Base-by-base conservation (phyloP, 345 rosid genomes). In the Acer saccharum region DNA sequence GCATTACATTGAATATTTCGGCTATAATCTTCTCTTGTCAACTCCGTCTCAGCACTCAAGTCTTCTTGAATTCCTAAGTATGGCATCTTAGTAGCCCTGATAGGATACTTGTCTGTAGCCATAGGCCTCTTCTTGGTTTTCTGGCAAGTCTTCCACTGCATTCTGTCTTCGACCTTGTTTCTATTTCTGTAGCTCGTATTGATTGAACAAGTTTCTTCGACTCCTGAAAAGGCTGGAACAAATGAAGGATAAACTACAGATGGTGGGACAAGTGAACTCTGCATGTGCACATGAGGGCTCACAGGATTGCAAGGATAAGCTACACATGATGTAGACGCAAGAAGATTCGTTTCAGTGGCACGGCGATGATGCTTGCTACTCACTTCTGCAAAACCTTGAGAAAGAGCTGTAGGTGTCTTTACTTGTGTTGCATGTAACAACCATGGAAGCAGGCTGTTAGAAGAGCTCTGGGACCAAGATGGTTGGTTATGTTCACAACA, bases 401-500 rank as follows among this genome's bases (percentile, higher is more conserved):
- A 72, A 77, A 77, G 50, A 39, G 78, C 60, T 7, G 44, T 50
- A 18, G 84, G 77, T 29, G 71, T 41, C 65, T 75, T 81, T 66
- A 55, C 72, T 16, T 75, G 76, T 21, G 83, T 73, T 57, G 84
- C 54, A 52, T 83, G 83, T 73, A 77, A 54, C 68, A 75, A 63
- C 87, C 91, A 86, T 10, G 88, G 83, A 39, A 84, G 76, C 80
- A 81, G 66, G 77, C 76, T 78, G 70, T 85, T 75, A 13, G 80
- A 86, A 54, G 91, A 75, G 70, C 70, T 78, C 10, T 25, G 78
- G 41, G 78, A 81, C 81, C 73, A 78, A 18, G 79, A 74, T 14
- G 81, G 77, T 72, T 80, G 87, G 41, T 74, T 55, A 62, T 65
- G 80, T 65, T 65, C 78, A 23, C 71, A 71, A 72, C 82, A 71